Evolutionary conservation across 2,329 filamentous ascomycete species (phyloP), one percentile per base, ranked within the genome.

Genomic region (Niveomyces coronatus): DNA sequence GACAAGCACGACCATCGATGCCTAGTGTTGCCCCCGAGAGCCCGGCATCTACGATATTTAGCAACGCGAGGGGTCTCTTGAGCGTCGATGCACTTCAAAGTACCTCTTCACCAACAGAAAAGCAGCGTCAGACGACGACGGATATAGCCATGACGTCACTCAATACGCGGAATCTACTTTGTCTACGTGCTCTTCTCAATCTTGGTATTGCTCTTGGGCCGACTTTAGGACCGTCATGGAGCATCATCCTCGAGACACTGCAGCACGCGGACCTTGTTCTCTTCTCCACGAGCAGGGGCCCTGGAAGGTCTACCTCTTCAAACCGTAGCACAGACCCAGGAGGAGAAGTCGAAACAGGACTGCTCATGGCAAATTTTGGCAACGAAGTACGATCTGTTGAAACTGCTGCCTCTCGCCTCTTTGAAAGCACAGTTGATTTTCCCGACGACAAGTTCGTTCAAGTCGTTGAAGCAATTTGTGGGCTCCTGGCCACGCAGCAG

Each of bases 401-500:
- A 56, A 81, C 82, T 6, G 91, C 91, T 3, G 86, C 87, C 2
- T 78, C 79, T 2, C 78, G 91, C 45, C 68, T 98, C 14, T 79
- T 96, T 41, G 91, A 96, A 55, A 94, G 87, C 58, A 96, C 88
- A 0, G 70, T 82, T 13, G 88, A 95, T 49, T 96, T 94, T 50
- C 85, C 87, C 0, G 87, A 89, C 46, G 70, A 78, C 13, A 70
- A 86, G 0, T 96, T 96, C 49, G 64, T 82, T 5, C 76, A 85
- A 45, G 76, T 96, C 9, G 67, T 96, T 2, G 65, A 70, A 38
- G 82, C 87, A 1, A 70, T 94, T 4, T 87, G 86, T 51, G 68
- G 72, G 31, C 65, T 95, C 6, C 67, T 94, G 5, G 69, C 71
- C 23, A 29, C 35, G 9, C 52, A 57, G 18, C 52, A 50, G n/a